Percentiles rank a stretch among this genome's conserved stretches.
Evolutionary conservation across 257 asterid genomes (phyloP).

Genomic region (Paraleonurus japonicus): DNA sequence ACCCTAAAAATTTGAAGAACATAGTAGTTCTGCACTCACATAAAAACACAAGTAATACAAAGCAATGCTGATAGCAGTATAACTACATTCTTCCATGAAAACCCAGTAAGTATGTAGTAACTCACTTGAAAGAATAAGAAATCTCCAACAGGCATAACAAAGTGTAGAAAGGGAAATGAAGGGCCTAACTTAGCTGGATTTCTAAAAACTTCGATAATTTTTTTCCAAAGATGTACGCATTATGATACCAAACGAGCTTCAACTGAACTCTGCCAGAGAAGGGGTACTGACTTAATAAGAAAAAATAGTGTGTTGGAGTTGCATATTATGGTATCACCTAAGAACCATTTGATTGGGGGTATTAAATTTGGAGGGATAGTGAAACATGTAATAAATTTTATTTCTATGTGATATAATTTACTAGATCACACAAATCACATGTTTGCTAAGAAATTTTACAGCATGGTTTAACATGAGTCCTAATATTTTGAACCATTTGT

Average conservation of each 20-base stretch:
- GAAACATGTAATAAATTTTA: too few species aligned
- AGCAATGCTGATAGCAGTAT: background rate
- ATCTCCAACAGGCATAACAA: background rate
- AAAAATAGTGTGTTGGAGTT: background rate
- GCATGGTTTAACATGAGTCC: too few species aligned
- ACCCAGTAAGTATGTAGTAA: background rate
- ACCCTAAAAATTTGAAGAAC: background rate
- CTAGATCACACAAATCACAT: too few species aligned
- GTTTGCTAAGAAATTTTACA: too few species aligned
- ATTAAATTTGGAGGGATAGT: too few species aligned
- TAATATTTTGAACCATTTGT: too few species aligned
- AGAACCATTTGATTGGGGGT: too few species aligned
- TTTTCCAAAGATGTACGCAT: background rate
- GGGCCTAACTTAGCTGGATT: background rate
- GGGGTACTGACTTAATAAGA: background rate
- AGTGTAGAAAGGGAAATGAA: slow-evolving; percentile 5
- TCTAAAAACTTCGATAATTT: background rate
- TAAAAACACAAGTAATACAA: background rate
- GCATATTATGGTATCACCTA: background rate
- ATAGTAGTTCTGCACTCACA: background rate
- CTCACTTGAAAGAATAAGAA: background rate
- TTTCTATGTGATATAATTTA: too few species aligned
- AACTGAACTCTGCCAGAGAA: background rate
- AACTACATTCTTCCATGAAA: slow-evolving; percentile 3
- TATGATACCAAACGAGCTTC: slow-evolving; percentile 6